Evolutionary conservation across 73 alveolate genomes (phyloP), one percentile per base, ranked within the genome.

Genomic region (Uronychia setigera): DNA sequence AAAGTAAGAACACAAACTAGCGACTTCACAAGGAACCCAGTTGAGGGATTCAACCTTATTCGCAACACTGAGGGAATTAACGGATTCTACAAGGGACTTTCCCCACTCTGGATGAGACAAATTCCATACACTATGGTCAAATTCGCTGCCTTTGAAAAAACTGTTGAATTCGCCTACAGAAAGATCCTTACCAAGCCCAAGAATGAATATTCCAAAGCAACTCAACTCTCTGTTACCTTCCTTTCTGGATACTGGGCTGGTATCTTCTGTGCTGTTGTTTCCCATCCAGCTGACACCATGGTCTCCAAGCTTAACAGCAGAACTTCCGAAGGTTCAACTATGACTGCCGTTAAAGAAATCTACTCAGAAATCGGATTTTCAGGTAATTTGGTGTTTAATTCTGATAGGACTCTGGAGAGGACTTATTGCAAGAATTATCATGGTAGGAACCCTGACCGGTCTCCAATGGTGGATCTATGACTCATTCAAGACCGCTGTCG

Each of bases 121-220:
- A 90, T 96, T 74, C 98, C 99, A 46, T 96, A 94, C 97, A 96
- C 99, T 29, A 95, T 95, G 86, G 97, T 95, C 82, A 96, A 96
- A 92, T 96, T 96, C 90, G 97, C 92, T 35, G 95, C 96, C 76
- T 96, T 96, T 87, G 98, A 96, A 82, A 90, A 92, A 81, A 91
- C 94, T 76, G 99, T 96, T 34, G 89, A 87, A 76, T 82, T 91
- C 78, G 80, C 93, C 88, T 96, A 94, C 91, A 85, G 77, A 11
- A 80, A 96, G 82, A 83, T 95, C 34, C 86, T 96, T 84, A 94
- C 97, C 0, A 74, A 46, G 59, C 88, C 90, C 58, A 89, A 85
- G 88, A 91, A 84, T 33, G 83, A 79, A 31, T 96, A 94, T 88
- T 84, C 96, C 33, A 96, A 94, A 90, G 88, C 86, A 26, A 84